phyloP scores from a whole-genome alignment of 75 land plant species.

The Cupressus sempervirens region DNA sequence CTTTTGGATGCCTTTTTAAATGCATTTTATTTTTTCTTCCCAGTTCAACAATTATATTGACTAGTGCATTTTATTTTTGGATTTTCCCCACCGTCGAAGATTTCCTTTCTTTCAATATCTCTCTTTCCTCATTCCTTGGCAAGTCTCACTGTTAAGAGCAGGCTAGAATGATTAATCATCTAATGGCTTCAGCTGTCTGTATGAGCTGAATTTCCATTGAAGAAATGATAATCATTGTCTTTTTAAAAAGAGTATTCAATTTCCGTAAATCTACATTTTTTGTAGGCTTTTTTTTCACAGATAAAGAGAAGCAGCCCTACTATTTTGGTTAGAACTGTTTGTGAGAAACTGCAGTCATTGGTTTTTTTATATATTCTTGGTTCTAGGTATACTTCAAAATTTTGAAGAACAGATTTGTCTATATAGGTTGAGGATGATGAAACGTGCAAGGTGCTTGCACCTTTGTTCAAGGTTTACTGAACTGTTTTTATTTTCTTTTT shows the following conservation, averaged over 20 bases:
- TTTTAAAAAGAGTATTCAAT: neutral
- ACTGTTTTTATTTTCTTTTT: neutral
- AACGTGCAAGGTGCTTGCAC: neutral
- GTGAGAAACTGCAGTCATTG: neutral
- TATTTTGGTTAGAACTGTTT: neutral
- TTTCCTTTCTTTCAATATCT: neutral
- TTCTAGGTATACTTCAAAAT: neutral
- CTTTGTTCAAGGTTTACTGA: neutral
- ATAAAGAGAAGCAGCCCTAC: neutral
- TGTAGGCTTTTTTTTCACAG: neutral
- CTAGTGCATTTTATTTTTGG: no score
- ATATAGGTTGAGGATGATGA: neutral
- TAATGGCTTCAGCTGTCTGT: neutral
- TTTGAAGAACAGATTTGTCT: neutral
- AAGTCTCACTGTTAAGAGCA: neutral
- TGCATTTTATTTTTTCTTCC: no score
- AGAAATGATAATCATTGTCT: no score
- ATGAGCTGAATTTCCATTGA: neutral
- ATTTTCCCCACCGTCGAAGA: neutral
- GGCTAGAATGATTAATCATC: neutral
- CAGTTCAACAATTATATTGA: no score
- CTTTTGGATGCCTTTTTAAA: no score
- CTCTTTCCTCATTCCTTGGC: neutral
- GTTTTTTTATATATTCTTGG: neutral
- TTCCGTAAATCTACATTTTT: neutral